Evolutionary conservation across 2,329 filamentous ascomycete genomes (phyloP).

Genomic region (Periglandula ipomoeae): DNA sequence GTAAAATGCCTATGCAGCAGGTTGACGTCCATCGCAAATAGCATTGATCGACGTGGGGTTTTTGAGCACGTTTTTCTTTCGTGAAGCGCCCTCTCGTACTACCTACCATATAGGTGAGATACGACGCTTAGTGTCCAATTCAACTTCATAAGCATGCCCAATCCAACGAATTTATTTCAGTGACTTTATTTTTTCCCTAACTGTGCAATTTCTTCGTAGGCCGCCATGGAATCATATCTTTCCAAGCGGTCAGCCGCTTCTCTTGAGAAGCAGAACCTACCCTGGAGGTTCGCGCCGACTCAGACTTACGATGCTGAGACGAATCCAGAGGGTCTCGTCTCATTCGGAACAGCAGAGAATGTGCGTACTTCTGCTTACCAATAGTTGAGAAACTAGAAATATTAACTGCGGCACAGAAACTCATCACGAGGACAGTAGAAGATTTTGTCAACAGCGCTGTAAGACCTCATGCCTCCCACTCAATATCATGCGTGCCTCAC

Average conservation of each 20-base stretch:
- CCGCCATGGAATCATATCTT: conserved; percentile 8
- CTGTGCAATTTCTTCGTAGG: not conserved
- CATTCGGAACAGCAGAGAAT: conserved; percentile 41
- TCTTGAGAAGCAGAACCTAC: conserved; percentile 15
- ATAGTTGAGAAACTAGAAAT: too few relatives aligned
- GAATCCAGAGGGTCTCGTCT: conserved; percentile 34
- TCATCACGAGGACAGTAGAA: conserved; percentile 30
- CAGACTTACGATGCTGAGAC: conserved; percentile 27
- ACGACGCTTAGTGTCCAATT: too few relatives aligned
- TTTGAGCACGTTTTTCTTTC: too few relatives aligned
- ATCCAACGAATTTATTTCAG: too few relatives aligned
- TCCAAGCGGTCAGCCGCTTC: conserved; percentile 18
- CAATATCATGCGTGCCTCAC: not conserved
- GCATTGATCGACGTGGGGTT: too few relatives aligned
- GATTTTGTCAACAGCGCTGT: conserved; percentile 21
- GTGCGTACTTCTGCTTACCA: too few relatives aligned
- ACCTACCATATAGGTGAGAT: too few relatives aligned
- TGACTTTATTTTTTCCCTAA: too few relatives aligned
- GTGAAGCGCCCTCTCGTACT: too few relatives aligned
- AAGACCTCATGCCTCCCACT: conserved; percentile 8
- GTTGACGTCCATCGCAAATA: too few relatives aligned
- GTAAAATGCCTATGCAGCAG: too few relatives aligned
- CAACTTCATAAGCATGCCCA: too few relatives aligned
- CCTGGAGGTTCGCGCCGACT: conserved; percentile 24
- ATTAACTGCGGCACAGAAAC: conserved; percentile 18